Conservation (phyloP, 192 early-diverging fungal genomes). For the Ambispora gerdemannii region DNA sequence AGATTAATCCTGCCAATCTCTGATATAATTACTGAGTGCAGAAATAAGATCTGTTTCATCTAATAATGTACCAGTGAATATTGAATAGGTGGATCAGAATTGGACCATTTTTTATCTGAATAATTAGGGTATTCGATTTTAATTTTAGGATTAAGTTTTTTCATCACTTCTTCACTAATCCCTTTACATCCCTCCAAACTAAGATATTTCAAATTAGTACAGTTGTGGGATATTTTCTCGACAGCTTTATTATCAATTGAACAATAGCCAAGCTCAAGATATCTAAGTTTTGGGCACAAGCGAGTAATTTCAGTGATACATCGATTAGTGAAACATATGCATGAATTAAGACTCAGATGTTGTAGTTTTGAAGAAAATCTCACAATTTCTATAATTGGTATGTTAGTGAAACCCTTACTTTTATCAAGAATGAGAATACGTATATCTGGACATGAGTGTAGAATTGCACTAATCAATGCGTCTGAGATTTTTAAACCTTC, state of each 20-base stretch:
- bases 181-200: slow-evolving; percentile 17
- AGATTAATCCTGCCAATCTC: background rate
- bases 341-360: slow-evolving; percentile 18
- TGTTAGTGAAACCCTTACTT: slow-evolving; percentile 18
- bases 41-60: background rate
- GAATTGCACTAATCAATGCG: slow-evolving; percentile 27
- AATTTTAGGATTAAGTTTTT: slow-evolving; percentile 17
- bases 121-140: slow-evolving; percentile 13
- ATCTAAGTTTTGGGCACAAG: slow-evolving; percentile 5
- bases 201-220: slow-evolving; percentile 23
- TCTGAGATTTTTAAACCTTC: slow-evolving; percentile 27
- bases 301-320: slow-evolving; percentile 7
- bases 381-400: slow-evolving; percentile 27
- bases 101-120: slow-evolving; percentile 9
- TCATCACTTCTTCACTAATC: slow-evolving; percentile 10
- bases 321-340: slow-evolving; percentile 5
- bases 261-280: slow-evolving; percentile 14
- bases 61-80: background rate
- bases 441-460: slow-evolving; percentile 25
- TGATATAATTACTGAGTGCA: slow-evolving; percentile 17
- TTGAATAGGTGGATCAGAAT: background rate
- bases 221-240: background rate
- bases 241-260: slow-evolving; percentile 15
- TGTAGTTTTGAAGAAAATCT: slow-evolving; percentile 7
- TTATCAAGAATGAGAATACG: slow-evolving; percentile 28